Base-by-base conservation (phyloP, 805 yeast genomes). In the Wickerhamiella hasegawae region DNA sequence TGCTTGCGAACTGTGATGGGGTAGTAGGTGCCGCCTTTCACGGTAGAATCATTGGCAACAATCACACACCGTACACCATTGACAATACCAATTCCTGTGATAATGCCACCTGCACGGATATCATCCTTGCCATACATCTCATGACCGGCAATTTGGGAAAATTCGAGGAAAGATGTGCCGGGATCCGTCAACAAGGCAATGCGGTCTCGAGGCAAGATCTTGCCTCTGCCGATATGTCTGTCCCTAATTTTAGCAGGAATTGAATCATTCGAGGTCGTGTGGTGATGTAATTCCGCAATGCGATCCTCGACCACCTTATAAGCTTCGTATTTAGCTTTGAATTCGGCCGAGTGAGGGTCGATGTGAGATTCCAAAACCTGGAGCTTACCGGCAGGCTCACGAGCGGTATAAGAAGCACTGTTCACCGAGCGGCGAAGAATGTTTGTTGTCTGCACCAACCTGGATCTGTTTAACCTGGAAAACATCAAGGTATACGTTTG, bases 221-320 rank as follows among this genome's bases (percentile, higher is more conserved):
- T 52, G 35, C 44, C 44, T 16, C 54, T 40, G 12, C 40, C 41
- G 22, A 49, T 38, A 32, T 52, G 56, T 39, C 51, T 51, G 10
- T 39, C 27, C 14, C 45, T 36, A 37, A 51, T 39, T 37, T 49
- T 52, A 16, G 49, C 53, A 4, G 54, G 51, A 28, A 52, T 52
- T 16, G 32, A 6, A 10, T 18, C 24, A 15, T 41, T 38, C 18
- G 40, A 35, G 5, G 47, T 39, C 15, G 40, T 43, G 18, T 40
- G 42, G 8, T 33, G 34, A 28, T 49, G 51, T 17, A 51, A 36
- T 9, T 12, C 20, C 36, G 68, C 67, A 37, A 84, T 94, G 31
- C 76, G 79, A 45, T 81, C 63, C 32, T 60, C 54, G 28, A 66
- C 69, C 37, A 94, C 93, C 39, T 92, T 77, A 54, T 78, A 84